A percentile compares a stretch with the other conserved stretches of the same genome.
These are phyloP conservation scores for Botrytis fragariae DNA, from an alignment of 2,329 filamentous ascomycete genomes.

Conservation along the genomic window DNA sequence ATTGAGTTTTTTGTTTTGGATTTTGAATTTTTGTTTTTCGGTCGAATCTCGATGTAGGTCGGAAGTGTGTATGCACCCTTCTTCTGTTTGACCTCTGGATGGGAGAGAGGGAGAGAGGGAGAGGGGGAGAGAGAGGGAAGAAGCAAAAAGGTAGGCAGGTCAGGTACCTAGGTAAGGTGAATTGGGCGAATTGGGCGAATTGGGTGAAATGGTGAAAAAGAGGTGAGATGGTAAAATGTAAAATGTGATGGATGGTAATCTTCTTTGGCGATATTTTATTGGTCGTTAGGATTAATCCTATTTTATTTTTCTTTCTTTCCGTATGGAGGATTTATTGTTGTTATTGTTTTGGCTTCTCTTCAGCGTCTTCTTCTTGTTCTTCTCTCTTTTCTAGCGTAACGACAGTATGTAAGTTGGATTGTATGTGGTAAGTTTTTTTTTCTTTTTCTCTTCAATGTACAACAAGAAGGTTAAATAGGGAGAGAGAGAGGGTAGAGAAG, in stretches of 20 bases:
- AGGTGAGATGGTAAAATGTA: background rate
- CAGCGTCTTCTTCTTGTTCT: background rate
- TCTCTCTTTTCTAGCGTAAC: conserved; percentile 1
- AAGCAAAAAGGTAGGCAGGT: background rate
- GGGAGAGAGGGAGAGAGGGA: background rate
- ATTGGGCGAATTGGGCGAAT: background rate
- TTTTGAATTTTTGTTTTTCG: background rate
- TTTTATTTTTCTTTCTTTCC: background rate
- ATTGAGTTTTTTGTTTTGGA: conserved; percentile 1
- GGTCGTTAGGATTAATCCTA: background rate
- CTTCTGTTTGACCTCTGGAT: background rate
- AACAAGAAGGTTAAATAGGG: background rate
- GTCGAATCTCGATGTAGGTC: background rate
- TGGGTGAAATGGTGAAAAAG: background rate
- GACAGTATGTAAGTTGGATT: conserved; percentile 21
- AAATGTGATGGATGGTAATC: background rate
- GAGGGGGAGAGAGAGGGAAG: background rate
- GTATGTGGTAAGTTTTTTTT: background rate
- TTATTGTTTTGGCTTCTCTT: background rate
- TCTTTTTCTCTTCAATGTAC: background rate
- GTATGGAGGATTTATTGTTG: background rate
- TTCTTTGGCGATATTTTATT: background rate
- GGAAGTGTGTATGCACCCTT: background rate
- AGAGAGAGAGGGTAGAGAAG: background rate
- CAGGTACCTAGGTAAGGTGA: background rate